Conservation (phyloP, 1,284 basidiomycete genomes). For the Puccinia triticina region DNA sequence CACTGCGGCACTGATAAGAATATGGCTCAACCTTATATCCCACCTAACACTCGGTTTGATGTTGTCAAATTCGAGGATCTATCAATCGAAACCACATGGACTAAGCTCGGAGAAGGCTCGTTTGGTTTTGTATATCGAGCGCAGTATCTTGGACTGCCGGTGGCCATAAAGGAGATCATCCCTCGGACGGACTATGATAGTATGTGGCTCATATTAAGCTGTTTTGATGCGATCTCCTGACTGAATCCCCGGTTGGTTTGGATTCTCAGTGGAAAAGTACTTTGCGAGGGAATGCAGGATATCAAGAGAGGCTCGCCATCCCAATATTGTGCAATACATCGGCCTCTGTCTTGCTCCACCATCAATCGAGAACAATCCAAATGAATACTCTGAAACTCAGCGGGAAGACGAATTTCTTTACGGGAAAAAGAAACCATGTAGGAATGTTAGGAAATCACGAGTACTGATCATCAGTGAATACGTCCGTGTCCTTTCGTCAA, state of each 20-base stretch:
- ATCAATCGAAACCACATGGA: conserved; percentile 58
- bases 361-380: conserved; percentile 62
- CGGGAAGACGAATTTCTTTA: background rate
- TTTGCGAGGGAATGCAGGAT: conserved; percentile 96
- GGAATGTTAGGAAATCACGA: conserved; percentile 54
- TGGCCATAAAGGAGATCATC: conserved; percentile 79
- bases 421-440: background rate
- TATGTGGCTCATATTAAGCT: conserved; percentile 23
- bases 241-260: background rate
- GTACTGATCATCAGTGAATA: conserved; percentile 56
- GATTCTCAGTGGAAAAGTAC: conserved; percentile 75
- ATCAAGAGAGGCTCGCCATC: conserved; percentile 80
- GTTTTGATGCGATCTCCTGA: background rate
- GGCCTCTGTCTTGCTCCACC: conserved; percentile 84
- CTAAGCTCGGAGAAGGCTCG: conserved; percentile 82
- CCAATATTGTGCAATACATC: conserved; percentile 91
- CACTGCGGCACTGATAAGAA: background rate
- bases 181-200: conserved; percentile 57
- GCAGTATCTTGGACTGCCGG: conserved; percentile 90
- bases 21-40: background rate
- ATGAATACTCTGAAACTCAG: conserved; percentile 27
- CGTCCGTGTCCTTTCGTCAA: conserved; percentile 19
- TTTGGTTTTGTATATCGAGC: conserved; percentile 92
- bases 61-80: conserved; percentile 73
- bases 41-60: conserved; percentile 65